Percentiles rank a stretch among this genome's conserved stretches.
Evolutionary conservation across 192 early-diverging fungal species (phyloP).

Genomic region (Chytriomyces sp.): DNA sequence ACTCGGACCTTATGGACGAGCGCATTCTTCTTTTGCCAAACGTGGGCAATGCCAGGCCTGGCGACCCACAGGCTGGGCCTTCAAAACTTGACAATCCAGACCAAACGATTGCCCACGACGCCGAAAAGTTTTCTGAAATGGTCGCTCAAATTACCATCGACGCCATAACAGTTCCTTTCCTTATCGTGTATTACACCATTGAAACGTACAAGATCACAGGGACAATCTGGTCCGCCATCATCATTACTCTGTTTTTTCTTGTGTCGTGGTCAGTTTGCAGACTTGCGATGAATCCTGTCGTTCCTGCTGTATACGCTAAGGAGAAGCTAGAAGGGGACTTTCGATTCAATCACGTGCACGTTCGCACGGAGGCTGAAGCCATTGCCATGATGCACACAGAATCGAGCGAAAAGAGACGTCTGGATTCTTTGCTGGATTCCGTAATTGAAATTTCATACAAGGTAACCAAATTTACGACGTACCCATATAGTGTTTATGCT

Average conservation of each 20-base stretch:
- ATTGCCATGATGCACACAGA: slow-evolving; percentile 85
- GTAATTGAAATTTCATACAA: slow-evolving; percentile 57
- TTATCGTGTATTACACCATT: slow-evolving; percentile 79
- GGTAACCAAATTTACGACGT: slow-evolving; percentile 61
- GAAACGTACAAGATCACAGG: slow-evolving; percentile 70
- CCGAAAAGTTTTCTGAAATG: slow-evolving; percentile 74
- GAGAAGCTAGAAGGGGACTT: slow-evolving; percentile 85
- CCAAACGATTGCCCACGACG: slow-evolving; percentile 88
- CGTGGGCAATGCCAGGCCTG: neutral
- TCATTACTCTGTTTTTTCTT: slow-evolving; percentile 76
- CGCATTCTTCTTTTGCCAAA: neutral
- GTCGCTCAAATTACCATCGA: slow-evolving; percentile 57
- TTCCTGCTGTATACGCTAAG: slow-evolving; percentile 70
- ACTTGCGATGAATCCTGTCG: slow-evolving; percentile 72
- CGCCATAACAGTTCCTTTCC: slow-evolving; percentile 70
- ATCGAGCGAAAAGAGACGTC: slow-evolving; percentile 55
- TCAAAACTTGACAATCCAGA: slow-evolving; percentile 54
- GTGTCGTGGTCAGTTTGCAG: slow-evolving; percentile 70
- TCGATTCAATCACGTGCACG: slow-evolving; percentile 71
- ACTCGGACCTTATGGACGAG: neutral
- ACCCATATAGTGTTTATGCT: too few relatives aligned
- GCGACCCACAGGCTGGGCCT: neutral
- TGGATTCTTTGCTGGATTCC: slow-evolving; percentile 56
- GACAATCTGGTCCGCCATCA: slow-evolving; percentile 61
- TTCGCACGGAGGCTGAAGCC: slow-evolving; percentile 73